Evolutionary conservation across 1,139 yeast species (phyloP).

Genomic region (Saccharomycopsis hybrid): DNA sequence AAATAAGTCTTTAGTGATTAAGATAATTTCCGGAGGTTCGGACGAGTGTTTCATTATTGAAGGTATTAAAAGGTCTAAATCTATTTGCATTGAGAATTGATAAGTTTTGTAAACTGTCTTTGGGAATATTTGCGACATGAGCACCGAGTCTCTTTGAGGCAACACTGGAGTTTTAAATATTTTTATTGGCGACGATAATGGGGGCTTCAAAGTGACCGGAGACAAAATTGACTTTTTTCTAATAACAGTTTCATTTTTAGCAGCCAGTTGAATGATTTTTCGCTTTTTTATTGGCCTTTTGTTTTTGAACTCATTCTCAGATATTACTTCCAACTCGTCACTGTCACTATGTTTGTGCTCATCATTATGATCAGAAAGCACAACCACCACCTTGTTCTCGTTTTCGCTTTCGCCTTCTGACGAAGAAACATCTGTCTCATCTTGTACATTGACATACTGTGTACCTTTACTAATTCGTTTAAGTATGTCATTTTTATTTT

Average conservation of each 20-base stretch:
- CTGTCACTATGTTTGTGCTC: background rate
- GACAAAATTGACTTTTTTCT: background rate
- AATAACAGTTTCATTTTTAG: background rate
- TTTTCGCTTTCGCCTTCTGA: background rate
- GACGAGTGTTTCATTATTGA: constrained; percentile 4
- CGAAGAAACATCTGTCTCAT: constrained; percentile 1
- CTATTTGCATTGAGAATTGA: constrained; percentile 20
- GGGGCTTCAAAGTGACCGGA: too few relatives aligned
- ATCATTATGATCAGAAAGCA: constrained; percentile 5
- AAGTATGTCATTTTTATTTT: too few relatives aligned
- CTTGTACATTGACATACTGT: too few relatives aligned
- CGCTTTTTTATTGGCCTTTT: background rate
- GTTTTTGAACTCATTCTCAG: background rate
- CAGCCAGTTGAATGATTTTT: background rate
- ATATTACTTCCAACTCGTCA: background rate
- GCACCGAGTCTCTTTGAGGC: constrained; percentile 10
- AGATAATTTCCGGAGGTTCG: constrained; percentile 7
- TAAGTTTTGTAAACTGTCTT: constrained; percentile 13
- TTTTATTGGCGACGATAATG: constrained; percentile 17
- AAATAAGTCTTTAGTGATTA: constrained; percentile 15
- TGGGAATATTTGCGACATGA: constrained; percentile 7
- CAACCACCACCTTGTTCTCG: background rate
- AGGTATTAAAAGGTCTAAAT: constrained; percentile 16
- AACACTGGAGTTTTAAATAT: constrained; percentile 6
- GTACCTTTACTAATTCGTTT: too few relatives aligned